phyloP scores from a whole-genome alignment of 768 basidiomycete genomes.

The Leucosporidium yakuticum region DNA sequence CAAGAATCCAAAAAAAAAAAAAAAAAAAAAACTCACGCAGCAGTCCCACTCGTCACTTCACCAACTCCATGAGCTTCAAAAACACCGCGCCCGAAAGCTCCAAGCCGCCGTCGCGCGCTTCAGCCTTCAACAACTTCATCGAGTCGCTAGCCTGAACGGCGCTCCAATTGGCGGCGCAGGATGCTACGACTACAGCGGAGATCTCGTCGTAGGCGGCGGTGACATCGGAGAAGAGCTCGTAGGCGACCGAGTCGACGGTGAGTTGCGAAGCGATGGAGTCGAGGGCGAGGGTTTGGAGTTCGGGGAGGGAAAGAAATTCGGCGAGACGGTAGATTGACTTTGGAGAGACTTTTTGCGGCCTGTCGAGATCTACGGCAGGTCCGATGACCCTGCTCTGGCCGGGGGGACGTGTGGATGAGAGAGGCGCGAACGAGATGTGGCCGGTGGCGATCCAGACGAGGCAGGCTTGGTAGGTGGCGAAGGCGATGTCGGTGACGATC shows the following conservation, averaged over 20 bases:
- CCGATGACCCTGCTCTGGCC: no score
- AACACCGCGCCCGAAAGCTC: no score
- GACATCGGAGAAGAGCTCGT: not conserved
- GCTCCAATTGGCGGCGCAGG: not conserved
- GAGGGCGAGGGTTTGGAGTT: not conserved
- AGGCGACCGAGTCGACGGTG: not conserved
- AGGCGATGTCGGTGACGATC: not conserved
- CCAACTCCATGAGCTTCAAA: no score
- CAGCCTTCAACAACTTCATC: no score
- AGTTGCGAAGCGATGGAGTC: not conserved
- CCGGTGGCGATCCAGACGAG: conserved; percentile 3
- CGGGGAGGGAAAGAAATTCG: not conserved
- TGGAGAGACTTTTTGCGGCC: no score
- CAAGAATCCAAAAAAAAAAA: no score
- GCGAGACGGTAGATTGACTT: conserved; percentile 4
- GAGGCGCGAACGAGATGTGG: not conserved
- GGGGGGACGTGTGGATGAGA: not conserved
- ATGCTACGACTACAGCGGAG: not conserved
- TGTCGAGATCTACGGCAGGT: no score
- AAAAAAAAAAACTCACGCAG: no score
- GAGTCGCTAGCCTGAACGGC: no score
- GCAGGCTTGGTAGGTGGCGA: conserved; percentile 8
- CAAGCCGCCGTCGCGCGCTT: no score
- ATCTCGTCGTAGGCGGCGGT: not conserved
- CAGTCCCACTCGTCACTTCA: no score